These are phyloP conservation scores for Tolypocladium ophioglossoides DNA, from an alignment of 2,329 filamentous ascomycete species.

Conservation along the genomic window DNA sequence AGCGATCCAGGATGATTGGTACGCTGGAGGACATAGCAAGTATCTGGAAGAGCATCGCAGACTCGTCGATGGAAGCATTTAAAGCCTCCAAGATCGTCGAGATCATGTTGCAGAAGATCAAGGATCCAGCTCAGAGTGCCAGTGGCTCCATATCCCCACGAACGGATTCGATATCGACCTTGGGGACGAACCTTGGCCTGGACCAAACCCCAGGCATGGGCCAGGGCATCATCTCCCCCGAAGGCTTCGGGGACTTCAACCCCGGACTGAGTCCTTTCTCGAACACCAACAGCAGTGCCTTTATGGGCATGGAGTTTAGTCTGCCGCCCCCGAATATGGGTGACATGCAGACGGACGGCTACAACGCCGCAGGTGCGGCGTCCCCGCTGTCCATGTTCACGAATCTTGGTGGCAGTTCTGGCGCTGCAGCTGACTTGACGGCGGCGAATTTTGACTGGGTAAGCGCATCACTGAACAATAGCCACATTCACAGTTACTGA, in stretches of 20 bases:
- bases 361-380: conserved; percentile 14
- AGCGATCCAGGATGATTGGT: conserved; percentile 64
- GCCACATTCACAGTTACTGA: conserved; percentile 11
- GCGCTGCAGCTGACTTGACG: conserved; percentile 29
- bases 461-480: conserved; percentile 15
- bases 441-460: conserved; percentile 49
- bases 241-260: conserved; percentile 15
- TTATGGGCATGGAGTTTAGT: conserved; percentile 34
- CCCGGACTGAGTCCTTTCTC: conserved; percentile 17
- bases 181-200: conserved; percentile 30
- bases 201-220: conserved; percentile 16
- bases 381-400: conserved; percentile 46
- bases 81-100: conserved; percentile 76
- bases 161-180: conserved; percentile 13
- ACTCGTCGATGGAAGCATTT: conserved; percentile 78
- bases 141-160: conserved; percentile 6
- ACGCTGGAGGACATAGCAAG: conserved; percentile 60
- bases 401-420: conserved; percentile 23
- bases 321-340: conserved; percentile 18
- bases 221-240: conserved; percentile 13
- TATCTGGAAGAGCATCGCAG: conserved; percentile 72
- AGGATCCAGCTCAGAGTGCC: conserved; percentile 10
- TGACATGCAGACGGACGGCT: conserved; percentile 19
- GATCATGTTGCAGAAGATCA: conserved; percentile 75
- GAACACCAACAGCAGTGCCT: conserved; percentile 28